These are phyloP conservation scores for Picochlorum sp. DNA, from an alignment of 139 green algal species.

Conservation along the genomic window DNA sequence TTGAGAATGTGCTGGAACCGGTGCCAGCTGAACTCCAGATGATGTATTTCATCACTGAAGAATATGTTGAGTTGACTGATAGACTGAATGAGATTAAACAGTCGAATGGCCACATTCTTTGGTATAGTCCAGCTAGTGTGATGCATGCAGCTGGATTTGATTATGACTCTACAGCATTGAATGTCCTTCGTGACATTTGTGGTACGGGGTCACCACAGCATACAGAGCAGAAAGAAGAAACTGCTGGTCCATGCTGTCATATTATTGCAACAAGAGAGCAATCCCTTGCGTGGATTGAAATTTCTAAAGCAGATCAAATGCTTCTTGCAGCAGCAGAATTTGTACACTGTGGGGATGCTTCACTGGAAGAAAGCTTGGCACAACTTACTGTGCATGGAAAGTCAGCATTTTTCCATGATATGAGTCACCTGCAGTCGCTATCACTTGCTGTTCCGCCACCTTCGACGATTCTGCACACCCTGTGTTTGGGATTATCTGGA, in stretches of 20 bases:
- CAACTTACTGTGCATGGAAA: conserved; percentile 11
- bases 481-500: conserved; percentile 25
- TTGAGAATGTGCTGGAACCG: background rate
- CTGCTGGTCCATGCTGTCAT: conserved; percentile 14
- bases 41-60: background rate
- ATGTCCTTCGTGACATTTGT: conserved; percentile 13
- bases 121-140: conserved; percentile 18
- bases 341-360: conserved; percentile 19
- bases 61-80: too few species aligned
- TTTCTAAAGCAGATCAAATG: conserved; percentile 17
- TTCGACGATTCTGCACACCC: conserved; percentile 16
- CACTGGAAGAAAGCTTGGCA: conserved; percentile 17
- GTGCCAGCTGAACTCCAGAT: background rate
- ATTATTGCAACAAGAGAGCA: conserved; percentile 22
- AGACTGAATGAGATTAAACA: too few species aligned
- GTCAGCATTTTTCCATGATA: background rate
- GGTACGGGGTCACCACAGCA: background rate
- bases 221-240: background rate
- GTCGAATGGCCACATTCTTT: background rate
- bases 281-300: conserved; percentile 16
- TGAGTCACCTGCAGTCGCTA: too few species aligned
- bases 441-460: conserved; percentile 5
- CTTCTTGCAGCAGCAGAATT: conserved; percentile 26
- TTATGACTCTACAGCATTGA: conserved; percentile 20
- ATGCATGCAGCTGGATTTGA: conserved; percentile 24